phyloP scores from a whole-genome alignment of 2,329 filamentous ascomycete species.

The Beauveria brongniartii region DNA sequence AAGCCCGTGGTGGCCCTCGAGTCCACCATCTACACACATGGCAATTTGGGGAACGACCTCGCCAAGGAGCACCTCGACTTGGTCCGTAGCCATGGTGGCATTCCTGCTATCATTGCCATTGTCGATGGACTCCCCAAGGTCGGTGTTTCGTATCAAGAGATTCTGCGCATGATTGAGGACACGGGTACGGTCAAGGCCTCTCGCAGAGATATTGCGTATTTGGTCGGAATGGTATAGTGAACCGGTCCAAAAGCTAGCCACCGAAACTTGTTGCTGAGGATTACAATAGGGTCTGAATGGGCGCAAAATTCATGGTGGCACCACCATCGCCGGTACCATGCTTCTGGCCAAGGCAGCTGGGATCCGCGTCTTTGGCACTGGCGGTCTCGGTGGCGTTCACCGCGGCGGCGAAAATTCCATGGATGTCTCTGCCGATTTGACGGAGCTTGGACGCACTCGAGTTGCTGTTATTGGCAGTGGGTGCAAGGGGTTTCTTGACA shows the following conservation, averaged over 20 bases:
- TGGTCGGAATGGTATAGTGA: constrained; percentile 61
- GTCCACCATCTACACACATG: constrained; percentile 95
- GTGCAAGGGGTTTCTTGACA: constrained; percentile 94
- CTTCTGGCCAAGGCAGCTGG: constrained; percentile 77
- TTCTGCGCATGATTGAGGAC: constrained; percentile 61
- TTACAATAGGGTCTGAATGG: constrained; percentile 51
- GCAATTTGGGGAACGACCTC: constrained; percentile 63
- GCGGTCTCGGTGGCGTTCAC: constrained; percentile 90
- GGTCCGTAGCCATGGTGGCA: constrained; percentile 69
- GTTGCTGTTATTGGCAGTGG: constrained; percentile 85
- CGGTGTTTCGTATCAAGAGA: constrained; percentile 64
- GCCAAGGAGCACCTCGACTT: constrained; percentile 77
- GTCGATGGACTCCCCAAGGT: constrained; percentile 76
- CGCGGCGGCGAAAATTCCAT: constrained; percentile 77
- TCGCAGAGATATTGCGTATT: constrained; percentile 74
- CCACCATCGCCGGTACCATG: constrained; percentile 91
- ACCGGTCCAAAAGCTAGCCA: not conserved
- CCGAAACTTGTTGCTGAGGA: not conserved
- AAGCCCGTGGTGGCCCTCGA: constrained; percentile 88
- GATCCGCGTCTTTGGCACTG: constrained; percentile 89
- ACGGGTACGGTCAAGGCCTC: constrained; percentile 75
- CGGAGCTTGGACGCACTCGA: constrained; percentile 81
- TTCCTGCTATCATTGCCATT: constrained; percentile 88
- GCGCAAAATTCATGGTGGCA: constrained; percentile 72
- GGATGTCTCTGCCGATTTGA: constrained; percentile 93